Evolutionary conservation across 441 rosid genomes (phyloP).

Genomic region (Populus hybrid): DNA sequence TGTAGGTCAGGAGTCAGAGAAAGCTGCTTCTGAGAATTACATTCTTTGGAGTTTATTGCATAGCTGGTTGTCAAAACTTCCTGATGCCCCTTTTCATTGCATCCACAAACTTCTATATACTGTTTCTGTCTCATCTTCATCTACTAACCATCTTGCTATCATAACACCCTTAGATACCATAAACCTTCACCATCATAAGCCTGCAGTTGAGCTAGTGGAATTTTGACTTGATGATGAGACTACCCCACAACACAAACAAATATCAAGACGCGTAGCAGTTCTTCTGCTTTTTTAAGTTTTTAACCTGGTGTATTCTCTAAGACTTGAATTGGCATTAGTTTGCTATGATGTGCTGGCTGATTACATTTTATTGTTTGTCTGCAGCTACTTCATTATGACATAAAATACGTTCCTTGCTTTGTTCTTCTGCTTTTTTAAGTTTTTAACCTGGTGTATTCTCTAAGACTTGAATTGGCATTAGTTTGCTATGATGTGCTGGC

Average conservation of each 20-base stretch:
- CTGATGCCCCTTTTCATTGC: neutral
- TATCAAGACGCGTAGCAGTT: neutral
- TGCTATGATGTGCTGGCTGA: constrained; percentile 7
- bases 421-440: constrained; percentile 42
- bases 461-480: neutral
- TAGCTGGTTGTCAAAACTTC: neutral
- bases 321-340: neutral
- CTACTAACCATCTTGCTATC: neutral
- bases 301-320: neutral
- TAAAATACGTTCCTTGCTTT: constrained; percentile 87
- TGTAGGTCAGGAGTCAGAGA: neutral
- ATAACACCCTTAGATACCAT: neutral
- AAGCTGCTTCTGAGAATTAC: neutral
- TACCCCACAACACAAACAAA: neutral
- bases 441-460: neutral
- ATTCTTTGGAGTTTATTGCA: neutral
- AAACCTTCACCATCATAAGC: neutral
- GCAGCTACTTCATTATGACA: constrained; percentile 89
- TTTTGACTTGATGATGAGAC: neutral
- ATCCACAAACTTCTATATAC: neutral
- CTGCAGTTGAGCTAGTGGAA: neutral
- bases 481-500: neutral
- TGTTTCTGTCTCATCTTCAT: neutral
- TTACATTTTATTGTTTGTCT: constrained; percentile 8
- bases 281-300: neutral